Percentiles rank a stretch among this genome's conserved stretches.
Conservation (phyloP, 495 filamentous ascomycete genomes). For the Mycothermus thermophilus region DNA sequence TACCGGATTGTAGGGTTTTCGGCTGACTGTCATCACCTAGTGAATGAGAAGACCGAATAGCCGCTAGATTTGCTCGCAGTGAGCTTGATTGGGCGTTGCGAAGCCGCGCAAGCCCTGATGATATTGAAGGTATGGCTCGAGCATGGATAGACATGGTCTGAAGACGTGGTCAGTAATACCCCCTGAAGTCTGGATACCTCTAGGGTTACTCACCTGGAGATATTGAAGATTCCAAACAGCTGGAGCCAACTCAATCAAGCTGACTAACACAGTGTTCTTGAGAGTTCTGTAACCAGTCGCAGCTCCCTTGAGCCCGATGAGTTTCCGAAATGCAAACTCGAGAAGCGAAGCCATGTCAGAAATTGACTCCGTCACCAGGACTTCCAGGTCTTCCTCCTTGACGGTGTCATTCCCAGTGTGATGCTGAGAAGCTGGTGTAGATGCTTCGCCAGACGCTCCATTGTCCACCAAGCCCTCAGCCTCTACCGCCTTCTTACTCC, state of each 20-base stretch:
- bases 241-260: conserved; percentile 31
- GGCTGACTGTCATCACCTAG: background rate
- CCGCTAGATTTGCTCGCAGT: conserved; percentile 13
- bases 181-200: background rate
- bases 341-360: conserved; percentile 16
- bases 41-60: background rate
- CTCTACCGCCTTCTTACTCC: conserved; percentile 1
- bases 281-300: conserved; percentile 12
- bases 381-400: background rate
- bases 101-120: conserved; percentile 13
- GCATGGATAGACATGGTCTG: conserved; percentile 16
- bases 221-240: conserved; percentile 32
- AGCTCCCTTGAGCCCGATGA: conserved; percentile 19
- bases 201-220: conserved; percentile 17
- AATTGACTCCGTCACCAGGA: background rate
- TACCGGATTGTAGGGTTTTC: background rate
- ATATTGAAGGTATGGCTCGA: conserved; percentile 10
- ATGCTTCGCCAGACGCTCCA: background rate
- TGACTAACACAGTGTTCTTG: conserved; percentile 8
- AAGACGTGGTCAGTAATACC: conserved; percentile 1
- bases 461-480: conserved; percentile 1
- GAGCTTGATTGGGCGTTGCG: conserved; percentile 11
- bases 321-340: conserved; percentile 22
- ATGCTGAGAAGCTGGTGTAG: background rate
- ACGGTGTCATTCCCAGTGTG: background rate